These are phyloP conservation scores for Backusella australiensis DNA, from an alignment of 192 early-diverging fungal species.

Conservation along the genomic window DNA sequence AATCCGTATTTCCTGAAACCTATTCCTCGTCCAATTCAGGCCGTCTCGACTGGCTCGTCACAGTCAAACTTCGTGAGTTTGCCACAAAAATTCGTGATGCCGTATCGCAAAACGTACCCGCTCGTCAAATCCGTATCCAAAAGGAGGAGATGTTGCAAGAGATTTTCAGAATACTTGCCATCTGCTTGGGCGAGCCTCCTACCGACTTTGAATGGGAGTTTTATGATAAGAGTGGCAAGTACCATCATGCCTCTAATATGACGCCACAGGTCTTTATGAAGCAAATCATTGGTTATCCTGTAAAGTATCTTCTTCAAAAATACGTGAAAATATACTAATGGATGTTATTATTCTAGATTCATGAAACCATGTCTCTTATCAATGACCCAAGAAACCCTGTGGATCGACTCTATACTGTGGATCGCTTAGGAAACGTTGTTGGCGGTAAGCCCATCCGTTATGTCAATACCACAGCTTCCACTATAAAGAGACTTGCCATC, in stretches of 20 bases:
- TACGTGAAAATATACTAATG: not conserved
- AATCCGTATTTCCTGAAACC: conserved; percentile 63
- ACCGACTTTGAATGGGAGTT: conserved; percentile 63
- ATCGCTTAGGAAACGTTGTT: conserved; percentile 71
- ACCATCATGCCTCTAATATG: conserved; percentile 46
- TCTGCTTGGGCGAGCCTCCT: conserved; percentile 73
- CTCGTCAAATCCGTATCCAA: conserved; percentile 37
- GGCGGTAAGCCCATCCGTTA: conserved; percentile 66
- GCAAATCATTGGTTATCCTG: conserved; percentile 57
- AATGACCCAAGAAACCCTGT: conserved; percentile 73
- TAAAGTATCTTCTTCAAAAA: not conserved
- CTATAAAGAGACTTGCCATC: conserved; percentile 60
- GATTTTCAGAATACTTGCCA: conserved; percentile 66
- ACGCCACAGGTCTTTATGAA: conserved; percentile 64
- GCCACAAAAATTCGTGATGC: conserved; percentile 54
- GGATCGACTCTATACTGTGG: conserved; percentile 65
- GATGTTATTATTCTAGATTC: conserved; percentile 39
- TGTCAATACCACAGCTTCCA: conserved; percentile 56
- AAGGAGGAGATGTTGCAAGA: conserved; percentile 65
- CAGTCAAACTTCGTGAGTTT: conserved; percentile 68
- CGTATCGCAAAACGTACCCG: conserved; percentile 37
- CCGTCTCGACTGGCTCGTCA: conserved; percentile 59
- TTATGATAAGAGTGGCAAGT: conserved; percentile 72
- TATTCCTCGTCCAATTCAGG: conserved; percentile 61
- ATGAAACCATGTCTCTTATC: conserved; percentile 63